Evolutionary conservation across 2,329 filamentous ascomycete genomes (phyloP), one percentile per base, ranked within the genome.

Genomic region (Hymenoscyphus fraxineus): DNA sequence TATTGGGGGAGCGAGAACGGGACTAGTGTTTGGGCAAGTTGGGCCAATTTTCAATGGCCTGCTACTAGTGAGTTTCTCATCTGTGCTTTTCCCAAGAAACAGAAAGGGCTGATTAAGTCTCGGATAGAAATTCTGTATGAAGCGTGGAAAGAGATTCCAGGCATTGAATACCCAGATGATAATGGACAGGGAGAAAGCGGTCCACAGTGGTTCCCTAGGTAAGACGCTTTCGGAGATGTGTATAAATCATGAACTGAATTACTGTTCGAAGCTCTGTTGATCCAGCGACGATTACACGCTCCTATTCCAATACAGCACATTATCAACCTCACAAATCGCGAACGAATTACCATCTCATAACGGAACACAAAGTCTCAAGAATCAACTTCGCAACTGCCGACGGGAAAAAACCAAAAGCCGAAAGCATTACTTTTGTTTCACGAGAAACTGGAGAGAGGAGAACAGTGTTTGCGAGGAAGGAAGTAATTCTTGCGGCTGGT

Each of bases 401-500:
- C 10, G n/a, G 22, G 27, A 19, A 32, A 2, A 22, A 19, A 9
- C 44, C 47, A 10, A 56, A 27, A 31, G 44, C 60, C 6, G 35
- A 19, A 10, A 39, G 54, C 22, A 51, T 62, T 12, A 31, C 47
- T 27, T 57, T 57, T 12, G 7, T 19, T 31, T 57, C 60, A 1
- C 9, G 54, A 6, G 39, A 47, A 27, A 19, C 51, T 3, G 51
- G 38, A 13, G 35, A 39, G 58, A 39, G 13, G 15, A 19, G 31
- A 16, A 32, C 19, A 7, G 60, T 62, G 31, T 41, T 44, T n/a
- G 60, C 54, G 13, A 62, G 27, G 2, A 75, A 75, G 16, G 79
- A 83, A 67, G 79, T 83, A 44, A 81, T 83, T 67, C 63, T 83
- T 15, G 73, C 80, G 3, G 80, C 77, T 39, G 81, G 81, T 35